These are phyloP conservation scores for Nitzschia palea DNA, from an alignment of 108 stramenopile species.

Conservation along the genomic window DNA sequence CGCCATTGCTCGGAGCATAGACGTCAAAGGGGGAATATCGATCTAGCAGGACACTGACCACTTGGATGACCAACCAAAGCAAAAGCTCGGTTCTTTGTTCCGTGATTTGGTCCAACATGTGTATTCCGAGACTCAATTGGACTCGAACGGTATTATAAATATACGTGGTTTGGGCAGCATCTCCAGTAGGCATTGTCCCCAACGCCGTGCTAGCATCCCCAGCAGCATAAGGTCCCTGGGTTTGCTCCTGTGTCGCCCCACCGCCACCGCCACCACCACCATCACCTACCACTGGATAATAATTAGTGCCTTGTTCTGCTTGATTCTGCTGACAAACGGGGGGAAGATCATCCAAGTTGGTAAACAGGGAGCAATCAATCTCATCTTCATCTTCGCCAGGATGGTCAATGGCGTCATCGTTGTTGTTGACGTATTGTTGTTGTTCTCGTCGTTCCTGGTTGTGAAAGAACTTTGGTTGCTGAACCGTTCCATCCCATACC, in stretches of 20 bases:
- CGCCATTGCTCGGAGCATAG: neutral
- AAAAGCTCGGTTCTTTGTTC: neutral
- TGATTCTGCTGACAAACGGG: neutral
- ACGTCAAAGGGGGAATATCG: conserved; percentile 13
- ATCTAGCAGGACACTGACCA: conserved; percentile 1
- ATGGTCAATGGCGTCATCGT: too few relatives aligned
- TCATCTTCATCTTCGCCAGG: conserved; percentile 1
- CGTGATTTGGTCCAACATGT: neutral
- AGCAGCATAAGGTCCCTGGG: neutral
- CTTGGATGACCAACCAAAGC: neutral
- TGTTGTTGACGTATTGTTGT: too few relatives aligned
- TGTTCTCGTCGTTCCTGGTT: too few relatives aligned
- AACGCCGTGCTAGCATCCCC: neutral
- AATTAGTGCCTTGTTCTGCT: neutral
- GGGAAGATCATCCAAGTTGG: neutral
- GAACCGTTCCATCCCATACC: too few relatives aligned
- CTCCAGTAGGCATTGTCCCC: neutral
- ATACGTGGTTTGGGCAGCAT: neutral
- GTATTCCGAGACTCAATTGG: conserved; percentile 5
- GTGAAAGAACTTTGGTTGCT: too few relatives aligned
- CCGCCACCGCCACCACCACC: neutral
- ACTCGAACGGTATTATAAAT: neutral
- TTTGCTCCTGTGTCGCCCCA: neutral
- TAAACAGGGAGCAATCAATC: neutral
- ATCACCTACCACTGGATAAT: neutral